Evolutionary conservation across 805 yeast genomes (phyloP), one percentile per base, ranked within the genome.

Genomic region (Jamesozyma hellenica): DNA sequence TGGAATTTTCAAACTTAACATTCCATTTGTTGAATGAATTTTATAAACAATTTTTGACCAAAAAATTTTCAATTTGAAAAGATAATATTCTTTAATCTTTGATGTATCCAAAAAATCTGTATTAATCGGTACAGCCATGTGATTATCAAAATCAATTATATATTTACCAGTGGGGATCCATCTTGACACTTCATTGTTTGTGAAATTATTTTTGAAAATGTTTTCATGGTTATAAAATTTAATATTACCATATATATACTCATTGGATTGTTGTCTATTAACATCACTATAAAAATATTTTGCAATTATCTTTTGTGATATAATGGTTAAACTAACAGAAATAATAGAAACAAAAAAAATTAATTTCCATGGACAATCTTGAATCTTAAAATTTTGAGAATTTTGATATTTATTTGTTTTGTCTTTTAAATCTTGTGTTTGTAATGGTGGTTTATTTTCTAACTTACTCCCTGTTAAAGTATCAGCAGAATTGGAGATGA

Each of bases 61-160:
- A 3, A 41, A 14, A 14, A 46, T 42, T 16, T 38, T 41, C 17
- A 40, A 13, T 28, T 49, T 46, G 3, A 34, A 3, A 8, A 46
- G 35, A 28, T 41, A 40, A 33, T 39, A 39, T 13, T 39, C 39
- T 33, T 23, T 36, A 48, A 46, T 40, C 14, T 43, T 46, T 18
- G 42, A 13, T 4, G 13, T 19, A 3, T 7, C 30, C 13, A 39
- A 30, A 12, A 39, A 42, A n/a, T 43, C 38, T 31, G 39, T 37
- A 6, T 42, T 41, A 14, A 50, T 41, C 18, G 52, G 51, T 18
- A 46, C 41, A 2, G 52, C 53, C 19, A 47, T 41, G 16, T 41
- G 42, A 19, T 47, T 47, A 28, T 53, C 56, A 35, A 53, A 52
- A 42, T 53, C 58, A 32, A 53, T 45, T 30, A 43, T 41, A 34